These are phyloP conservation scores for Penicillium sclerotigenum DNA, from an alignment of 2,329 filamentous ascomycete species.

Conservation along the genomic window DNA sequence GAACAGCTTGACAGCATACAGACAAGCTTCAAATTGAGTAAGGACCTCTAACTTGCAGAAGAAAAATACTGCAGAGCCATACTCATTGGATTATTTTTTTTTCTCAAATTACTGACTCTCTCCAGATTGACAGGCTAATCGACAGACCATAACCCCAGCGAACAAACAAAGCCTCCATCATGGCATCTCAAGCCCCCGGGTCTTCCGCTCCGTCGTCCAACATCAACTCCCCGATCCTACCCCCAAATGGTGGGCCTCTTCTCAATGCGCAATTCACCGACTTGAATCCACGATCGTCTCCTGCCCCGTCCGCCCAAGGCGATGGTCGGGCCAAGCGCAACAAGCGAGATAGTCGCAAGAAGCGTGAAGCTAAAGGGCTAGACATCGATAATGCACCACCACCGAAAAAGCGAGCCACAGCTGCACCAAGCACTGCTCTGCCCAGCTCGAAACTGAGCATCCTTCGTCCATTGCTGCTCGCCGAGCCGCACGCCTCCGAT, in stretches of 20 bases:
- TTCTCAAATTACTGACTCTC: not conserved
- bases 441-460: conserved; percentile 41
- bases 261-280: conserved; percentile 30
- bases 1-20: not conserved
- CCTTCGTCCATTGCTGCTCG: conserved; percentile 39
- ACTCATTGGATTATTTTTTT: not conserved
- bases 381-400: conserved; percentile 36
- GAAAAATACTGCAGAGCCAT: not conserved
- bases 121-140: not conserved
- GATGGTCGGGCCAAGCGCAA: conserved; percentile 40
- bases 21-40: not conserved
- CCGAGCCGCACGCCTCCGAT: conserved; percentile 40
- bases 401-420: conserved; percentile 36
- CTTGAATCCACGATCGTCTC: conserved; percentile 33
- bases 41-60: not conserved
- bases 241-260: conserved; percentile 29
- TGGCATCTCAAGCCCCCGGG: conserved; percentile 35
- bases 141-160: not conserved
- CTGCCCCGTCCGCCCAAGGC: conserved; percentile 32
- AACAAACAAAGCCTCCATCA: conserved; percentile 10
- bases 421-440: conserved; percentile 32
- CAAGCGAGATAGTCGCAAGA: conserved; percentile 45
- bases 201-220: conserved; percentile 38
- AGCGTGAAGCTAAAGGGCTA: conserved; percentile 43
- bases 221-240: conserved; percentile 35